Base-by-base conservation (phyloP, 176 grass and related monocot genomes). In the Coix lacrymajobi region DNA sequence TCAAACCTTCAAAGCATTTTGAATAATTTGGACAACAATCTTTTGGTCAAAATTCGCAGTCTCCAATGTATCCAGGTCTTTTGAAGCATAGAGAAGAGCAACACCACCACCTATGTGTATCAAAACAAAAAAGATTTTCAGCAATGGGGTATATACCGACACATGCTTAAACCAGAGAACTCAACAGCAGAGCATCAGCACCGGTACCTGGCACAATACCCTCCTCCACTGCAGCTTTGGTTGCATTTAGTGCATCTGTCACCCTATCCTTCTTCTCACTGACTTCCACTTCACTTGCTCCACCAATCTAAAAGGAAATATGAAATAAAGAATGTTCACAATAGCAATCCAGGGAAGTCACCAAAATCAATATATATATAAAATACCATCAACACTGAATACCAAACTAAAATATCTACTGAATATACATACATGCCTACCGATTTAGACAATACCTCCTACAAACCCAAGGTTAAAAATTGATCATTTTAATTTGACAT, bases 71-170 rank as follows among this genome's bases (percentile, higher is more conserved):
- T 92, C 96, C 74, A 99, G 61, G 65, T 93, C 96, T 77, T 90
- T 99, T 57, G 92, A 95, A 54, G 96, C 96, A 90, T 99, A 99
- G 22, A 99, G 93, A 88, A 99, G 96, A 45, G 96, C 96, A 85
- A 94, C 91, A 72, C 93, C 96, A 78, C 96, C 96, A 69, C 93
- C 96, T 99, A 43, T 44, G 24, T 44, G 24, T 44, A 26, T 29
- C 29, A 80, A 81, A 11, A 86, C 15, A 31, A 63, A 80, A 62
- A 36, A 69, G 49, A 80, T 43, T 17, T 33, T 66, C 66, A 16
- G 28, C 20, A 26, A 45, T 46, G 22, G 4, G 34, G 12, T n/a
- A 73, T 56, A 38, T 25, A 45, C 28, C 24, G 22, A 43, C 56
- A 79, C n/a, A 20, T 37, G 29, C 33, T 51, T 66, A 32, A 22